Conservation (phyloP, 257 asterid species). For the Nicotiana knightiana region DNA sequence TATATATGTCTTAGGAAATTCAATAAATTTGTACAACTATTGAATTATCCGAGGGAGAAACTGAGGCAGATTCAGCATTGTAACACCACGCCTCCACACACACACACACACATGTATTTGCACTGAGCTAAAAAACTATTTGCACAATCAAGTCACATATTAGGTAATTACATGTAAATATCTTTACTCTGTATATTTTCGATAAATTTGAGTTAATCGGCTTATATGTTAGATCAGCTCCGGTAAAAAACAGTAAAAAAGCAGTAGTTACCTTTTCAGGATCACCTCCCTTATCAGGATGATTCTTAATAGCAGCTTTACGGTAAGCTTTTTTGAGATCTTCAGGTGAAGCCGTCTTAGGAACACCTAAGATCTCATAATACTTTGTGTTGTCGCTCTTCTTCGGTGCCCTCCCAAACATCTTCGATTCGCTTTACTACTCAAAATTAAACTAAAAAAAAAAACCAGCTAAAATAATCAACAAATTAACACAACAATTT, state of each 20-base stretch:
- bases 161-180: too few relatives aligned
- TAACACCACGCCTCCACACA: too few relatives aligned
- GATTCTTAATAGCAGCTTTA: constrained; percentile 75
- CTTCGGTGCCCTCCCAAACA: constrained; percentile 80
- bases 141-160: too few relatives aligned
- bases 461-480: neutral
- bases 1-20: too few relatives aligned
- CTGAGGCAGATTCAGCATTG: neutral
- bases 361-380: constrained; percentile 68
- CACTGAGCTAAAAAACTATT: too few relatives aligned
- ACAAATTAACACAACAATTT: neutral
- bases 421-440: constrained; percentile 18
- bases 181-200: too few relatives aligned
- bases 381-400: constrained; percentile 77
- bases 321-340: constrained; percentile 84
- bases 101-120: neutral
- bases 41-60: too few relatives aligned
- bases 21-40: too few relatives aligned
- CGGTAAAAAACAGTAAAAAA: neutral
- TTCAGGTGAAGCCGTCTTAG: constrained; percentile 61
- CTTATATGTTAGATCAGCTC: neutral
- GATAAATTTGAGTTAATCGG: too few relatives aligned
- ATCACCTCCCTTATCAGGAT: constrained; percentile 89
- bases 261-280: constrained; percentile 57
- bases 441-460: constrained; percentile 6